Base-by-base conservation (phyloP, 2,329 filamentous ascomycete species). In the Venturia asperata region DNA sequence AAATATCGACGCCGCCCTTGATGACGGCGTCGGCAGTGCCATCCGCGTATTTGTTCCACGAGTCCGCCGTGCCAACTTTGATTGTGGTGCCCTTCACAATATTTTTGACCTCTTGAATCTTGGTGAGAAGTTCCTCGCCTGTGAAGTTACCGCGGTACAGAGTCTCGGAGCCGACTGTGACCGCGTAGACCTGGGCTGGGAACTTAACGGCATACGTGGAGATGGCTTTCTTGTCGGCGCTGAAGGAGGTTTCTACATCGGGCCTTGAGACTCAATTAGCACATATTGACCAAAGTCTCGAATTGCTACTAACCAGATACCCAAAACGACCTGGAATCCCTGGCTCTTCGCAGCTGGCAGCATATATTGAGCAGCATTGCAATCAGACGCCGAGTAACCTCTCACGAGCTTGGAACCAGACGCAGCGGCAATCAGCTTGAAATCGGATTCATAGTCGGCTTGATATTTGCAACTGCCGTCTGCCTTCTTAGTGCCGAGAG, bases 31-130 rank as follows among this genome's bases (percentile, higher is more conserved):
- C 84, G 47, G 83, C 87, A 34, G 87, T 88, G 47, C 86, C 87
- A 72, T 89, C 87, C 60, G 83, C 80, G 71, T 81, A 87, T 76
- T 87, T 88, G 78, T 89, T 90, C 87, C 87, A 90, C 72, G 81
- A 85, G 76, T 90, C 87, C 9, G 87, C 87, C 13, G 85, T 89
- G 62, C 87, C 87, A 56, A 89, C 79, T 69, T 81, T 83, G 70
- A 85, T 78, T 47, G 76, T 76, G 67, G 70, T 69, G 34, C 73
- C 74, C 69, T 82, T 79, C 72, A 87, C 73, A 41, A 82, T 77
- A 49, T 77, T 73, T 77, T 85, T 83, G 68, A 88, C 82, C 62
- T 84, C 80, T 67, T 82, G 77, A 74, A 90, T 88, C 75, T 86
- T 86, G 65, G 75, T 76, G 63, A 85, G 75, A 61, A 90, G 82